These are phyloP conservation scores for Lotmaria passim DNA, from an alignment of 208 protist genomes.

Conservation along the genomic window DNA sequence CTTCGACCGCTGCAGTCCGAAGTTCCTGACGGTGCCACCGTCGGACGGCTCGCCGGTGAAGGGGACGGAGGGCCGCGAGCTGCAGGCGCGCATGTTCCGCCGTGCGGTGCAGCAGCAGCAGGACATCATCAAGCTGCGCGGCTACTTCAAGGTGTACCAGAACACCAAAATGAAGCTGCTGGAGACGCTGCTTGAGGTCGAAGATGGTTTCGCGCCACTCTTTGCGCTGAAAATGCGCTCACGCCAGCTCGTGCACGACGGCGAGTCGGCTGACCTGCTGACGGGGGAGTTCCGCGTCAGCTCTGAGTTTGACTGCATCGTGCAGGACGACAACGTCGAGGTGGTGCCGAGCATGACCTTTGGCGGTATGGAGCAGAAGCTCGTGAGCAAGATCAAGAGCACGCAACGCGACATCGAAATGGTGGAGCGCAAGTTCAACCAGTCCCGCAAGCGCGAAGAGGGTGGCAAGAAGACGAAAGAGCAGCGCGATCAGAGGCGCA, in stretches of 20 bases:
- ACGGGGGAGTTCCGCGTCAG: conserved; percentile 74
- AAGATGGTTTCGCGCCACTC: conserved; percentile 79
- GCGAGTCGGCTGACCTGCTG: conserved; percentile 73
- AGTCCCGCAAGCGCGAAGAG: conserved; percentile 39
- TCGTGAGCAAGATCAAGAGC: conserved; percentile 74
- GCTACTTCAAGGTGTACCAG: conserved; percentile 91
- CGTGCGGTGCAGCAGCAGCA: conserved; percentile 91
- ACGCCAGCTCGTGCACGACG: conserved; percentile 88
- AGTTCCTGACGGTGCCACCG: conserved; percentile 83
- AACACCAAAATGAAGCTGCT: conserved; percentile 85
- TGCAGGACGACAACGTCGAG: conserved; percentile 83
- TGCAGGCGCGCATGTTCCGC: conserved; percentile 90
- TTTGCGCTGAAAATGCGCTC: conserved; percentile 89
- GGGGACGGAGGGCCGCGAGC: conserved; percentile 84
- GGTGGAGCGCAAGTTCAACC: conserved; percentile 50
- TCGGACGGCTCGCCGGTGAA: conserved; percentile 60
- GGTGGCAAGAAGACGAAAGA: conserved; percentile 33
- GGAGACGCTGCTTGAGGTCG: conserved; percentile 79
- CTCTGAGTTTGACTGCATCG: conserved; percentile 83
- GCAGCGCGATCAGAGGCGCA: conserved; percentile 42
- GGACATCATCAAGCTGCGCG: conserved; percentile 86
- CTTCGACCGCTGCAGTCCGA: conserved; percentile 91
- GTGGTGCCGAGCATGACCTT: conserved; percentile 80
- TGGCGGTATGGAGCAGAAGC: conserved; percentile 74
- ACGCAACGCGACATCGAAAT: conserved; percentile 59